Evolutionary conservation across 2,329 filamentous ascomycete species (phyloP).

Genomic region (Cercospora canescens): DNA sequence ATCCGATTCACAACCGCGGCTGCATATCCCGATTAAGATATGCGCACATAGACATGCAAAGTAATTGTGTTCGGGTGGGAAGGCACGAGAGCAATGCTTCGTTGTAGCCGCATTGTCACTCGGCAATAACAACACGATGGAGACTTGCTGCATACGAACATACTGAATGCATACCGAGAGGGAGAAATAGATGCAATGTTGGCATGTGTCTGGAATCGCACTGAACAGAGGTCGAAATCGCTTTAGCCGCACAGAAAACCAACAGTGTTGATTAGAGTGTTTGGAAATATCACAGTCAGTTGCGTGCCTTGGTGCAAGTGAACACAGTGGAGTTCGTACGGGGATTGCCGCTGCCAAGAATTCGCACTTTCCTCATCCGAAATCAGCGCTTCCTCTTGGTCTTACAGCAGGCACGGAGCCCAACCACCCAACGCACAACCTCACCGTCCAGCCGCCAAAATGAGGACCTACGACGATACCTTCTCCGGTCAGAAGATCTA

Average conservation of each 20-base stretch:
- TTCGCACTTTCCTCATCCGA: not conserved
- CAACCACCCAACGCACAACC: constrained; percentile 10
- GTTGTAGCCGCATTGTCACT: not conserved
- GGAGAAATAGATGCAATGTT: not conserved
- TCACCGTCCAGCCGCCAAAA: constrained; percentile 50
- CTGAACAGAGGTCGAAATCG: not conserved
- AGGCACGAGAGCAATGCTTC: not conserved
- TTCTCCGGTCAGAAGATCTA: constrained; percentile 79
- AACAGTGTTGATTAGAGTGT: not conserved
- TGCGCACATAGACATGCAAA: not conserved
- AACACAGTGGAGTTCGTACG: not conserved
- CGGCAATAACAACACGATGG: too few species aligned
- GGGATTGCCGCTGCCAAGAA: not conserved
- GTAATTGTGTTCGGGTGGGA: not conserved
- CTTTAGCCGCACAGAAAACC: not conserved
- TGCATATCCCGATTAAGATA: not conserved
- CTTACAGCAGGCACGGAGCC: constrained; percentile 7
- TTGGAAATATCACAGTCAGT: not conserved
- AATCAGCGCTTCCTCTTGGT: not conserved
- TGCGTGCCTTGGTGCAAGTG: not conserved
- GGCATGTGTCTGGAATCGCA: not conserved
- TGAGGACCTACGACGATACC: constrained; percentile 77
- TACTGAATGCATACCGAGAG: not conserved
- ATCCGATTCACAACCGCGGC: not conserved
- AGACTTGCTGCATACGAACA: not conserved